A percentile compares a stretch with the other conserved stretches of the same genome.
Evolutionary conservation across 2,329 filamentous ascomycete genomes (phyloP).

Genomic region (Zasmidium angulare): DNA sequence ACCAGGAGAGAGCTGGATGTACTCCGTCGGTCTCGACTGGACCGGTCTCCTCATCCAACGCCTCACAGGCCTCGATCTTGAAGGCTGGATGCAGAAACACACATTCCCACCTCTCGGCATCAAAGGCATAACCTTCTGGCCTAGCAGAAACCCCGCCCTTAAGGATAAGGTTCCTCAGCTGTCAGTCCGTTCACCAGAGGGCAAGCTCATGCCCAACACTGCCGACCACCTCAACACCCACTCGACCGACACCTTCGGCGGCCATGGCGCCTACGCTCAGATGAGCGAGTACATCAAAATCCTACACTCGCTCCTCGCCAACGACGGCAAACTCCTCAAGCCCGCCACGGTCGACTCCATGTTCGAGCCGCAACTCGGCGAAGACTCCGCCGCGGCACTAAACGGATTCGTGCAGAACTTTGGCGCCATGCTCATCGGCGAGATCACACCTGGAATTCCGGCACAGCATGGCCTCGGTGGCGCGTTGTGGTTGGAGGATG

Average conservation of each 20-base stretch:
- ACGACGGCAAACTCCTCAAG: constrained; percentile 52
- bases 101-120: constrained; percentile 50
- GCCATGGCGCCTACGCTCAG: constrained; percentile 32
- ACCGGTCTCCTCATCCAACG: constrained; percentile 53
- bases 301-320: constrained; percentile 47
- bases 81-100: constrained; percentile 44
- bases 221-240: constrained; percentile 24
- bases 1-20: constrained; percentile 54
- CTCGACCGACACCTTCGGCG: constrained; percentile 35
- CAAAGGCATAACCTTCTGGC: constrained; percentile 34
- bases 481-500: constrained; percentile 41
- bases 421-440: constrained; percentile 35
- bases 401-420: constrained; percentile 31
- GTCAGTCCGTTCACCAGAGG: constrained; percentile 20
- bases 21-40: constrained; percentile 53
- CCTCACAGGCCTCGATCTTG: constrained; percentile 37
- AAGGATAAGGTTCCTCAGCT: constrained; percentile 24
- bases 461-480: constrained; percentile 45
- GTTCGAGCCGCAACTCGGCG: constrained; percentile 49
- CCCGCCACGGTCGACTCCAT: constrained; percentile 44
- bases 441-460: constrained; percentile 31
- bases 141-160: constrained; percentile 17
- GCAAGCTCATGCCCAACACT: constrained; percentile 19
- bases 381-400: constrained; percentile 25
- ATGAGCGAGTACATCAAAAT: constrained; percentile 47